Evolutionary conservation across 2,329 filamentous ascomycete species (phyloP), one percentile per base, ranked within the genome.

Genomic region (Camillea tinctor): DNA sequence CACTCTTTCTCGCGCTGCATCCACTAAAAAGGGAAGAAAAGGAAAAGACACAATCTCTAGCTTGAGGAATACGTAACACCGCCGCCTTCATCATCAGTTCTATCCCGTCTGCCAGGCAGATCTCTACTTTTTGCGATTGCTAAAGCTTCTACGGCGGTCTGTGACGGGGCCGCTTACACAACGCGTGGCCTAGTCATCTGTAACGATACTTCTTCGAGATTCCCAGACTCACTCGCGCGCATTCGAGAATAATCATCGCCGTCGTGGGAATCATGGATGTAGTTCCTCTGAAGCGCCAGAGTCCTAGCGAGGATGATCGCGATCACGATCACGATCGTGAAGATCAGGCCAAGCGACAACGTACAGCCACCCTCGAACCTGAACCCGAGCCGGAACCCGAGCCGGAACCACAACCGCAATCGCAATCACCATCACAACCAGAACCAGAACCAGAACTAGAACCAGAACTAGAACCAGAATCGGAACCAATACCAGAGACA

Each of bases 341-440:
- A 30, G 56, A 57, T 9, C 55, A 44, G 21, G 50, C 57, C 19
- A 73, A 73, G 61, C 68, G 70, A 63, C 70, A 68, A 52, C 69
- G 68, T 40, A 68, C 68, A 4, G 55, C 44, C 3, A 65, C 64
- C 3, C 49, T 62, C 44, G 65, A 71, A 36, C 55, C 63, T 11
- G 66, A 64, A 15, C 44, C 59, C 20, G 50, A 48, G 20, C 55
- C n/a, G n/a, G n/a, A n/a, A n/a, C n/a, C n/a, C n/a, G n/a, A n/a
- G n/a, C n/a, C n/a, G n/a, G n/a, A n/a, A n/a, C n/a, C n/a, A n/a
- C n/a, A n/a, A n/a, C n/a, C n/a, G n/a, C n/a, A n/a, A n/a, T n/a
- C n/a, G n/a, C n/a, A n/a, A n/a, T n/a, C n/a, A n/a, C n/a, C n/a
- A n/a, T n/a, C n/a, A 30, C 7, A 30, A 11, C 26, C 26, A 11